Base-by-base conservation (phyloP, 2,329 filamentous ascomycete genomes). In the Aspergillus sp. region DNA sequence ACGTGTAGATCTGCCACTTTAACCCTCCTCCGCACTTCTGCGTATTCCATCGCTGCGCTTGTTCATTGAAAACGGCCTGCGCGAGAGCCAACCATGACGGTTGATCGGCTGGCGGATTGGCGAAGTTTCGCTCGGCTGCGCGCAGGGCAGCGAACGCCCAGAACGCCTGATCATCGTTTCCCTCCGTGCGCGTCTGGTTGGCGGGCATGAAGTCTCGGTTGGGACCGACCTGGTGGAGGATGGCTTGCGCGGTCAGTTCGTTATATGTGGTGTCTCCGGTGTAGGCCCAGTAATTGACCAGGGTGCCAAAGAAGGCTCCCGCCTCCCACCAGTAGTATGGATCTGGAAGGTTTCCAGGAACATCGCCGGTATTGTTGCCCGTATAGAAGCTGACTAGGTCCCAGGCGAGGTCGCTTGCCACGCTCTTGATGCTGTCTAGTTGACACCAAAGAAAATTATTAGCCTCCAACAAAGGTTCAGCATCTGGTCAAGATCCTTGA, bases 241-340 rank as follows among this genome's bases (percentile, higher is more conserved):
- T 79, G 4, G 84, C 91, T 64, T 90, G 81, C 23, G 81, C 82
- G 8, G 86, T 84, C 45, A 90, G 78, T 13, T 87, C 78, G 71
- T 92, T 92, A 78, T 90, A 92, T 45, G 82, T 81, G 5, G 82
- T 78, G 71, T 93, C 89, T 13, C 87, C 87, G 0, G 90, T 92
- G 71, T 91, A 90, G 71, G 88, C 89, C 89, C 90, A 94, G 74
- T 94, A 94, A 68, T 94, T 89, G 57, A 94, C 80, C 65, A 94
- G 78, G 3, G 88, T 79, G 13, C 79, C 80, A 68, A 83, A 85
- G 78, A 92, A 85, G 58, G 88, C 88, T 53, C 89, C 89, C 5
- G 81, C 87, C 76, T 89, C 88, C 90, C 87, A 92, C 83, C 82
- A 85, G 39, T 55, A 55, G 67, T 86, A 86, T n/a, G 81, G 82